Conservation (phyloP, 2,329 filamentous ascomycete genomes). For the Penicillium digitatum region DNA sequence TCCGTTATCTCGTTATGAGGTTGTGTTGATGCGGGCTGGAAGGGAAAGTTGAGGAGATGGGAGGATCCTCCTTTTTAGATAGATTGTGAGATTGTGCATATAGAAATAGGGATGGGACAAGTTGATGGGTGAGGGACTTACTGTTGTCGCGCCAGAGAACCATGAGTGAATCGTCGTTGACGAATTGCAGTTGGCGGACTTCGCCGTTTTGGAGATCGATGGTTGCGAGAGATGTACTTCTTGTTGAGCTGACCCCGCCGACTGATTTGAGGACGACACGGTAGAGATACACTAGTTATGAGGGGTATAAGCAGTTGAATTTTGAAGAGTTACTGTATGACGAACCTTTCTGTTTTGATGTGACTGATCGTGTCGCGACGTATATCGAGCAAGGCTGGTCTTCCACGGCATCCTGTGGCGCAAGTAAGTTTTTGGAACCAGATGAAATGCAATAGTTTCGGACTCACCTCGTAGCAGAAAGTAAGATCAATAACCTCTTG, state of each 20-base stretch:
- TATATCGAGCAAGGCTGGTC: constrained; percentile 32
- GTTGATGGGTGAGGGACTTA: constrained; percentile 14
- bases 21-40: constrained; percentile 19
- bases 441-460: background rate
- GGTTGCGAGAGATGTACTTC: constrained; percentile 29
- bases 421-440: constrained; percentile 1
- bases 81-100: background rate
- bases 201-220: constrained; percentile 34
- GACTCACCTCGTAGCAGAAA: constrained; percentile 52
- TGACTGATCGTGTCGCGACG: constrained; percentile 32
- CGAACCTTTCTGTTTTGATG: constrained; percentile 35
- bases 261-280: constrained; percentile 51
- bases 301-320: constrained; percentile 8
- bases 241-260: constrained; percentile 56
- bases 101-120: background rate
- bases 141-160: constrained; percentile 50
- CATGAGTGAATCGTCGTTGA: constrained; percentile 59
- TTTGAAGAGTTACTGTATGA: background rate
- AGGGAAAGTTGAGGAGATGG: constrained; percentile 36
- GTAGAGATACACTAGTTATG: constrained; percentile 55
- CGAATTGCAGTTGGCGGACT: constrained; percentile 62
- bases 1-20: constrained; percentile 5
- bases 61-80: constrained; percentile 22
- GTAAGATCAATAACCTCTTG: constrained; percentile 51
- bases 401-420: constrained; percentile 23